Evolutionary conservation across 2,329 filamentous ascomycete species (phyloP).

Genomic region (Sporothrix sp.): DNA sequence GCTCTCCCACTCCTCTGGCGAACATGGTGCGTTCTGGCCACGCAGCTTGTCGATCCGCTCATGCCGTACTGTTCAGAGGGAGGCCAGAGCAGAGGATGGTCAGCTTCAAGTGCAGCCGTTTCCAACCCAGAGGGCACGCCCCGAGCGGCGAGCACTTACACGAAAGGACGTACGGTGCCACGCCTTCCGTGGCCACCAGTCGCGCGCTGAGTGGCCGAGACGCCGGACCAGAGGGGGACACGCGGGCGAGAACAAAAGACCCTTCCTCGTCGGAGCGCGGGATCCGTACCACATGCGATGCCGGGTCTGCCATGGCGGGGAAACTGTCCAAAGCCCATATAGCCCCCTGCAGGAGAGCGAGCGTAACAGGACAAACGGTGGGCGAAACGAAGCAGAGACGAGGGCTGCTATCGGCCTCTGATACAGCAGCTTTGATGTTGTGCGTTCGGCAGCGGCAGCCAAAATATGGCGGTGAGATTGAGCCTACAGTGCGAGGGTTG

Average conservation of each 20-base stretch:
- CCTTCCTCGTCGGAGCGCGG: slow-evolving; percentile 43
- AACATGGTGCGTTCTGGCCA: slow-evolving; percentile 43
- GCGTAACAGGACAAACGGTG: not conserved
- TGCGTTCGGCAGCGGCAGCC: too few relatives aligned
- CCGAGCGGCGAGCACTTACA: slow-evolving; percentile 39
- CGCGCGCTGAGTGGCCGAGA: slow-evolving; percentile 52
- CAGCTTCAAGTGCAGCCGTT: not conserved
- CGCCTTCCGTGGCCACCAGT: slow-evolving; percentile 58
- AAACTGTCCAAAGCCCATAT: not conserved
- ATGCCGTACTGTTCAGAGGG: slow-evolving; percentile 41
- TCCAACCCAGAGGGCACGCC: not conserved
- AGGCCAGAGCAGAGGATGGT: not conserved
- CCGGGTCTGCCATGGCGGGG: slow-evolving; percentile 4
- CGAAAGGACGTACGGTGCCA: slow-evolving; percentile 46
- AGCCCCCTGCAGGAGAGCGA: not conserved
- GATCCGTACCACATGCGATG: slow-evolving; percentile 44
- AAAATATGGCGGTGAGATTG: not conserved
- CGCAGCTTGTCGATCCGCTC: slow-evolving; percentile 43
- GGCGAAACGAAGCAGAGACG: slow-evolving; percentile 11
- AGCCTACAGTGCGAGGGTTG: not conserved
- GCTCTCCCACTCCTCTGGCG: slow-evolving; percentile 55
- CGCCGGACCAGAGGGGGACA: slow-evolving; percentile 34
- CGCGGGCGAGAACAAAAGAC: slow-evolving; percentile 51
- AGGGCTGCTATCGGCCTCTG: too few relatives aligned
- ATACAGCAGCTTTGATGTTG: too few relatives aligned